These are phyloP conservation scores for Dendrothele bispora DNA, from an alignment of 768 basidiomycete genomes.

Conservation along the genomic window DNA sequence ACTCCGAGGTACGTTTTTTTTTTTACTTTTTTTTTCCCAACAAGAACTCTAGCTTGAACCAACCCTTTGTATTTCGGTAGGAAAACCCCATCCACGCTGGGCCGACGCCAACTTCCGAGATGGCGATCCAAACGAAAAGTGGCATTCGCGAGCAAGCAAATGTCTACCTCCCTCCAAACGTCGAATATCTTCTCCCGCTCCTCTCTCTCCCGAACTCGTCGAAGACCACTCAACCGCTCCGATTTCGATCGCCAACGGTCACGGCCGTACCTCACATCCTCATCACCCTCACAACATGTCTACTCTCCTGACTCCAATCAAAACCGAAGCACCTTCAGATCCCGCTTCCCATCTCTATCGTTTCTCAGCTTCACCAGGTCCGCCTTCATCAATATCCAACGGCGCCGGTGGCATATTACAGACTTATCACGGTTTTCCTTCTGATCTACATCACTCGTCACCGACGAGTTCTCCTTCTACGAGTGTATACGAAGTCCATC, in stretches of 20 bases:
- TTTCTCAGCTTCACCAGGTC: conserved; percentile 63
- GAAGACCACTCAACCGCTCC: conserved; percentile 1
- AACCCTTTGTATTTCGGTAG: conserved; percentile 32
- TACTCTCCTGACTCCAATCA: conserved; percentile 47
- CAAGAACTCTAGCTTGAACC: conserved; percentile 9
- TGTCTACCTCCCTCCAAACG: conserved; percentile 49
- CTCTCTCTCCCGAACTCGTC: conserved; percentile 11
- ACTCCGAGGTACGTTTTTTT: conserved; percentile 62
- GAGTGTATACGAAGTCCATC: no score
- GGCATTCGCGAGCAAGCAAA: conserved; percentile 82
- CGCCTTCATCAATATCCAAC: no score
- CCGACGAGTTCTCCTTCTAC: conserved; percentile 35
- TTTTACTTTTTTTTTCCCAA: conserved; percentile 4
- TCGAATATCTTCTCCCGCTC: no score
- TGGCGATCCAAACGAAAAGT: conserved; percentile 80
- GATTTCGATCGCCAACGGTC: conserved; percentile 17
- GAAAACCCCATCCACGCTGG: conserved; percentile 88
- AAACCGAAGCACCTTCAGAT: conserved; percentile 61
- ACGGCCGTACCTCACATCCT: no score
- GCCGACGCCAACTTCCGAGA: conserved; percentile 77
- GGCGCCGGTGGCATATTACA: no score
- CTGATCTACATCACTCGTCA: conserved; percentile 41
- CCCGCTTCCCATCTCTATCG: conserved; percentile 60
- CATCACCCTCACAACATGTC: no score
- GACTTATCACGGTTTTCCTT: conserved; percentile 54